A percentile compares a stretch with the other conserved stretches of the same genome.
Evolutionary conservation across 345 rosid species (phyloP).

Genomic region (Lumnitzera littorea): DNA sequence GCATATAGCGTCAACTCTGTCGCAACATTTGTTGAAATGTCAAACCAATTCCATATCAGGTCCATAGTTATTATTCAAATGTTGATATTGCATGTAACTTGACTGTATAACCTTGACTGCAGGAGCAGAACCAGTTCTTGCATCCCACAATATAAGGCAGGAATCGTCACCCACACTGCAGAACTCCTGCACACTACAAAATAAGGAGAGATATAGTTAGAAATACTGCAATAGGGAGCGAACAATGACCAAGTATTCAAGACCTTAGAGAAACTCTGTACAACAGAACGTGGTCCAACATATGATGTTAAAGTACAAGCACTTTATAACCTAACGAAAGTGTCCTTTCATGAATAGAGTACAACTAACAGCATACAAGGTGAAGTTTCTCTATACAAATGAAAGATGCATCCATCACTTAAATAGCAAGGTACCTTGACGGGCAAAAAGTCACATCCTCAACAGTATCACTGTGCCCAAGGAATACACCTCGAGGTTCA

Average conservation of each 20-base stretch:
- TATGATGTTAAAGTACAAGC: too few relatives aligned
- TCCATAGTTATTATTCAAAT: background rate
- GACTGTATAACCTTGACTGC: constrained; percentile 39
- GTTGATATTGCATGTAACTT: background rate
- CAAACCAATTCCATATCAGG: too few relatives aligned
- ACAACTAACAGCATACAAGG: background rate
- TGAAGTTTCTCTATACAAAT: background rate
- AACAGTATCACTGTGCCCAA: constrained; percentile 56
- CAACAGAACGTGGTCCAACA: too few relatives aligned
- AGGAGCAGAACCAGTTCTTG: constrained; percentile 46
- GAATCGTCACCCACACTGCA: constrained; percentile 77
- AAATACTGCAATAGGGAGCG: background rate
- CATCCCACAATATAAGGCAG: constrained; percentile 67
- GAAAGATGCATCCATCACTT: background rate
- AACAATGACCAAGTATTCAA: background rate
- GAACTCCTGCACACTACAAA: constrained; percentile 42
- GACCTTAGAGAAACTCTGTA: background rate
- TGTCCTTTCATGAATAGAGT: too few relatives aligned
- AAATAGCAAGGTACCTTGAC: constrained; percentile 33
- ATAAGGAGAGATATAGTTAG: constrained; percentile 12
- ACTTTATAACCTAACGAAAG: too few relatives aligned
- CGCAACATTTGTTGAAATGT: too few relatives aligned
- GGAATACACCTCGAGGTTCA: constrained; percentile 45
- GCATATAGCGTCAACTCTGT: too few relatives aligned
- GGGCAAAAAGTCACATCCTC: constrained; percentile 71